phyloP scores from a whole-genome alignment of 2,329 filamentous ascomycete species.

The Pseudocercospora pini-densiflorae region DNA sequence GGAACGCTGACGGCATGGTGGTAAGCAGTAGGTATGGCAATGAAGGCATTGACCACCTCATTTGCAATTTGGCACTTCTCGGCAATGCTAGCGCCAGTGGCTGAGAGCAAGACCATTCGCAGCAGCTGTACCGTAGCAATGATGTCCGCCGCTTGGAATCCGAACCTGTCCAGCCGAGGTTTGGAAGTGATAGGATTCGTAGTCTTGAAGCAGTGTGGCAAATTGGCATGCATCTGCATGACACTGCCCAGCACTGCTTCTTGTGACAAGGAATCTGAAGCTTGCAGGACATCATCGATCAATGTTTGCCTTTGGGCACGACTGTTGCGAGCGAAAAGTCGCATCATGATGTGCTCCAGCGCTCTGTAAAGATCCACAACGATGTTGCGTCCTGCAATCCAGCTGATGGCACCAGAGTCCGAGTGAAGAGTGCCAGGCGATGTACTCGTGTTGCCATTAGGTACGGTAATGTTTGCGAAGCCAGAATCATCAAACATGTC shows the following conservation, averaged over 20 bases:
- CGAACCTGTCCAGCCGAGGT: constrained; percentile 37
- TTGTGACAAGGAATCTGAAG: constrained; percentile 7
- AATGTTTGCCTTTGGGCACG: constrained; percentile 16
- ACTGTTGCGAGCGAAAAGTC: constrained; percentile 12
- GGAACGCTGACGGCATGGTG: constrained; percentile 53
- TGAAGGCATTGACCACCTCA: constrained; percentile 50
- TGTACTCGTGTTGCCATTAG: not conserved
- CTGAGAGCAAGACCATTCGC: constrained; percentile 50
- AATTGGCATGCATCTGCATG: constrained; percentile 22
- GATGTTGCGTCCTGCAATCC: constrained; percentile 63
- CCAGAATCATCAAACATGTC: constrained; percentile 42
- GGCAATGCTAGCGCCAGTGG: constrained; percentile 47
- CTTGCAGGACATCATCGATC: not conserved
- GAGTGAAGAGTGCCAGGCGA: constrained; percentile 10
- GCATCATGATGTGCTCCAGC: constrained; percentile 50
- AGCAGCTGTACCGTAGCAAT: constrained; percentile 51
- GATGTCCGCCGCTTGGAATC: constrained; percentile 54
- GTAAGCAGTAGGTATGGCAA: constrained; percentile 49
- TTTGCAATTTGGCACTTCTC: constrained; percentile 50
- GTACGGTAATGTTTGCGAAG: constrained; percentile 25
- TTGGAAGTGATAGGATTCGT: constrained; percentile 34
- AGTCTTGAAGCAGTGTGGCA: constrained; percentile 30
- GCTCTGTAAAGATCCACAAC: constrained; percentile 61
- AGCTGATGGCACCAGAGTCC: constrained; percentile 36
- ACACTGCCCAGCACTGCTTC: constrained; percentile 18